These are phyloP conservation scores for Fusarium caatingaense DNA, from an alignment of 2,329 filamentous ascomycete species.

Conservation along the genomic window DNA sequence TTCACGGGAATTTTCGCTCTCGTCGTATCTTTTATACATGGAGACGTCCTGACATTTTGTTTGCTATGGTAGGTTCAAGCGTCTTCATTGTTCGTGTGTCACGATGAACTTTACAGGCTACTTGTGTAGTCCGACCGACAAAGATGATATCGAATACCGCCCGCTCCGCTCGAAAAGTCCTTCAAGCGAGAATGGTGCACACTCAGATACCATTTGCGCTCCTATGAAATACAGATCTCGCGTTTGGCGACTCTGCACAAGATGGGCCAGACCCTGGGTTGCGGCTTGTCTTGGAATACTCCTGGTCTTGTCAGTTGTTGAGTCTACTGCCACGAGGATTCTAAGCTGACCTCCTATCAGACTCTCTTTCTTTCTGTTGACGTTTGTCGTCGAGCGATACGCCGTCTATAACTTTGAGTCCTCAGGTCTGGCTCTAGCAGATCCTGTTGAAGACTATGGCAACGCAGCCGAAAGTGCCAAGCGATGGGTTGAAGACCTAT, in stretches of 20 bases:
- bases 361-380: slow-evolving; percentile 22
- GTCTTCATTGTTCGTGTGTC: background rate
- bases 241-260: background rate
- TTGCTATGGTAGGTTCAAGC: background rate
- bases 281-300: background rate
- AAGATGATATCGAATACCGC: slow-evolving; percentile 28
- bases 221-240: background rate
- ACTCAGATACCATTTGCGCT: background rate
- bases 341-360: slow-evolving; percentile 16
- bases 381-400: slow-evolving; percentile 26
- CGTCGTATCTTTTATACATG: slow-evolving; percentile 2
- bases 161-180: slow-evolving; percentile 9
- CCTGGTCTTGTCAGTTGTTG: slow-evolving; percentile 25
- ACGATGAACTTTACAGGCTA: slow-evolving; percentile 18
- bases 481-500: slow-evolving; percentile 34
- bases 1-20: slow-evolving; percentile 19
- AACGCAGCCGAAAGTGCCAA: slow-evolving; percentile 25
- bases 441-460: slow-evolving; percentile 21
- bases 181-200: background rate
- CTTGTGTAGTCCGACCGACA: slow-evolving; percentile 25
- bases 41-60: background rate
- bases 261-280: slow-evolving; percentile 7
- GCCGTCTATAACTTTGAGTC: slow-evolving; percentile 30
- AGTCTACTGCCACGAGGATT: too few relatives aligned
- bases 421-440: slow-evolving; percentile 22